phyloP scores from a whole-genome alignment of 139 green algal species.

The Penium margaritaceum region DNA sequence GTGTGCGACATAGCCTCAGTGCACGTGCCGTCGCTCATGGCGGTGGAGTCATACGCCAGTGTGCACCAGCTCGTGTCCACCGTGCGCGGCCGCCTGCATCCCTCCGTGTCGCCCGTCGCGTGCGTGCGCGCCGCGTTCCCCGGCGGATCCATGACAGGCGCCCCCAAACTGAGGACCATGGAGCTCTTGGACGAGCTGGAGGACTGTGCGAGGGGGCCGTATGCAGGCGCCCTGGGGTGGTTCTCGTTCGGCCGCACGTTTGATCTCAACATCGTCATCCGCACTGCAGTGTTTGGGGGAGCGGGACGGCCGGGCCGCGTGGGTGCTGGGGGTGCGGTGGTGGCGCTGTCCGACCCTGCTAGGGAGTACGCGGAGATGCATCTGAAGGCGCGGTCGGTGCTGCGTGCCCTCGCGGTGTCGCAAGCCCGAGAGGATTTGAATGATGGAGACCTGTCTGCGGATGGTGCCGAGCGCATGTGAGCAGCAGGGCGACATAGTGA shows the following conservation, averaged over 20 bases:
- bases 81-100: constrained; percentile 57
- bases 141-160: constrained; percentile 88
- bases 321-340: constrained; percentile 86
- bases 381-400: constrained; percentile 73
- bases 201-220: constrained; percentile 68
- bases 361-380: constrained; percentile 89
- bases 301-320: constrained; percentile 43
- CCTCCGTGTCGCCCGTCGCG: constrained; percentile 49
- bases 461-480: no score
- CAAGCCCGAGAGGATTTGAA: no score
- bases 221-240: constrained; percentile 85
- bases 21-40: constrained; percentile 84
- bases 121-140: constrained; percentile 80
- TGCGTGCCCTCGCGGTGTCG: no score
- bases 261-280: constrained; percentile 98
- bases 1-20: constrained; percentile 62
- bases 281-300: constrained; percentile 70
- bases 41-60: constrained; percentile 84
- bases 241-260: constrained; percentile 80
- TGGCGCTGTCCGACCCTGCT: constrained; percentile 70
- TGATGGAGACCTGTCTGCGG: no score
- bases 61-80: constrained; percentile 72
- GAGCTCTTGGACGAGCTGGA: constrained; percentile 83
- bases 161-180: constrained; percentile 61
- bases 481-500: no score